Percentiles rank a stretch among this genome's conserved stretches.
Conservation (phyloP, 352 stramenopile genomes). For the Pythium phragmitis region DNA sequence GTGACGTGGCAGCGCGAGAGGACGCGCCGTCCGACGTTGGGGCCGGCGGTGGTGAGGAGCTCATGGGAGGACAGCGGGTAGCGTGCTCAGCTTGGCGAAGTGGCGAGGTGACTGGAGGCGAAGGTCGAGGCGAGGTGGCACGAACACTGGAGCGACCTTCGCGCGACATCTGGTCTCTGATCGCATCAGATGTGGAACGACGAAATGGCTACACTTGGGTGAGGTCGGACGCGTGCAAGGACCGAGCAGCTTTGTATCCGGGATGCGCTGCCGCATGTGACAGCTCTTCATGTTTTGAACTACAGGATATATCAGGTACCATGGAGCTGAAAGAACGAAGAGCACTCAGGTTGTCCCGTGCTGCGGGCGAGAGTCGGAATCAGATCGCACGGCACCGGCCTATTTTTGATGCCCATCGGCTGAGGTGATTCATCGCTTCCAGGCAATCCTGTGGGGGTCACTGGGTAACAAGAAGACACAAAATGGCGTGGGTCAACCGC, state of each 20-base stretch:
- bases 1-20: not conserved
- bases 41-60: not conserved
- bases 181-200: not conserved
- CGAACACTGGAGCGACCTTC: slow-evolving; percentile 25
- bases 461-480: not conserved
- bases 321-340: too few species aligned
- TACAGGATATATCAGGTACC: too few species aligned
- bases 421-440: not conserved
- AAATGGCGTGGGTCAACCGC: slow-evolving; percentile 76
- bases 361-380: not conserved
- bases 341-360: not conserved
- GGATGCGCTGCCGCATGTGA: too few species aligned
- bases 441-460: not conserved
- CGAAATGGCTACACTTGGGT: slow-evolving; percentile 22
- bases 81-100: not conserved
- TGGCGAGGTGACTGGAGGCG: slow-evolving; percentile 13
- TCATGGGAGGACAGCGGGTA: not conserved
- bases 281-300: too few species aligned
- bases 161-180: slow-evolving; percentile 12
- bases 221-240: not conserved
- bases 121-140: slow-evolving; percentile 12
- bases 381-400: not conserved
- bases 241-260: not conserved
- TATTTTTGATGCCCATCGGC: slow-evolving; percentile 4
- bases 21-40: not conserved